Conservation (phyloP, 2,329 filamentous ascomycete genomes). For the Penicillium paneum region DNA sequence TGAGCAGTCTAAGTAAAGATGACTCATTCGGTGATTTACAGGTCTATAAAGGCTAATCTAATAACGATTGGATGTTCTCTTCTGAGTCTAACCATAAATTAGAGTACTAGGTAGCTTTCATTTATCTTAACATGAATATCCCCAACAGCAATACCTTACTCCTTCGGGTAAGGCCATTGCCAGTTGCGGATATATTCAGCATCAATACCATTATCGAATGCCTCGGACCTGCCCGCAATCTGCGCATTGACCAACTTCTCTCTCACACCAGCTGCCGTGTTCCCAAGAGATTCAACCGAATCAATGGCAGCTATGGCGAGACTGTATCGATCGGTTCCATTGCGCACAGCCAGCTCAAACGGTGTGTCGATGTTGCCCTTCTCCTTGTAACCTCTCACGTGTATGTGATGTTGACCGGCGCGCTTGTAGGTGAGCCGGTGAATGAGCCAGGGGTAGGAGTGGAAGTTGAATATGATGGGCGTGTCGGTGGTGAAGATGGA, state of each 20-base stretch:
- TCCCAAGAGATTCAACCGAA: constrained; percentile 59
- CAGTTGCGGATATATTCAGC: constrained; percentile 63
- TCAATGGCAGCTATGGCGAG: constrained; percentile 75
- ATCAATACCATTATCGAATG: constrained; percentile 69
- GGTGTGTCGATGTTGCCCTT: constrained; percentile 84
- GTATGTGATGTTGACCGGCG: constrained; percentile 63
- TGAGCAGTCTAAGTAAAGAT: neutral
- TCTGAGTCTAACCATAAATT: neutral
- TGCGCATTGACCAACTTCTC: constrained; percentile 64
- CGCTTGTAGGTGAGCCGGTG: constrained; percentile 75
- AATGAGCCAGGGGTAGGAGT: constrained; percentile 77
- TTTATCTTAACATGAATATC: neutral
- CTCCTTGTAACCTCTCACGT: constrained; percentile 76
- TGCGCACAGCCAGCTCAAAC: constrained; percentile 72
- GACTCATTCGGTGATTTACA: neutral
- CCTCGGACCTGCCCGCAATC: constrained; percentile 61
- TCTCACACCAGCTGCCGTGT: constrained; percentile 60
- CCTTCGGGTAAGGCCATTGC: constrained; percentile 55
- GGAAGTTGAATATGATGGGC: constrained; percentile 80
- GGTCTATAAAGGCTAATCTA: too few relatives aligned
- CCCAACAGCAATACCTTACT: neutral
- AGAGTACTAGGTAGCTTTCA: too few relatives aligned
- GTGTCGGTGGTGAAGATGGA: constrained; percentile 69
- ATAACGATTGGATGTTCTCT: neutral
- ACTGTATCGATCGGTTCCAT: constrained; percentile 73